Conservation (phyloP, 2,329 filamentous ascomycete species). For the Cladosporium sp. region DNA sequence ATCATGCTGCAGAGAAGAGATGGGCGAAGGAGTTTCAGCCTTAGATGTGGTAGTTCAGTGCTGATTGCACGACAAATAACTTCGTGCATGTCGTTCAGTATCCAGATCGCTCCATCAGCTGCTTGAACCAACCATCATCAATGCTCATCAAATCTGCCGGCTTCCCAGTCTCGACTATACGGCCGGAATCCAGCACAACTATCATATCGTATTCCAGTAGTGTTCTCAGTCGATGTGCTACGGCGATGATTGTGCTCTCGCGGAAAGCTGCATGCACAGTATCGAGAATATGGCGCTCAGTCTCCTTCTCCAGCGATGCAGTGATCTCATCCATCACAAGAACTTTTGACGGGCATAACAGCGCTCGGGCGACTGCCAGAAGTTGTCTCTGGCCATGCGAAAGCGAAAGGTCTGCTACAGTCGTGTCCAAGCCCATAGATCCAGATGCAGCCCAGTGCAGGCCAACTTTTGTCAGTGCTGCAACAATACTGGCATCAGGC, state of each 20-base stretch:
- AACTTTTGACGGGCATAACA: slow-evolving; percentile 39
- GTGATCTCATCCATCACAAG: slow-evolving; percentile 35
- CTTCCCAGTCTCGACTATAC: slow-evolving; percentile 26
- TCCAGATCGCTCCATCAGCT: not conserved
- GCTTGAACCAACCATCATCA: not conserved
- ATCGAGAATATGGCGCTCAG: slow-evolving; percentile 54
- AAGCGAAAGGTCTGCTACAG: slow-evolving; percentile 21
- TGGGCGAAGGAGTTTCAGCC: not conserved
- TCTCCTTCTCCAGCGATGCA: slow-evolving; percentile 52
- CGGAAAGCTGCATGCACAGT: slow-evolving; percentile 44
- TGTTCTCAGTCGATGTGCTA: slow-evolving; percentile 55
- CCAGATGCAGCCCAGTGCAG: not conserved
- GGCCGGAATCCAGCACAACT: slow-evolving; percentile 48
- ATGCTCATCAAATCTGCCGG: not conserved
- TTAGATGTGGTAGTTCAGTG: too few relatives aligned
- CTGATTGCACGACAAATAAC: too few relatives aligned
- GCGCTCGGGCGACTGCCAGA: slow-evolving; percentile 45
- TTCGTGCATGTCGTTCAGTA: too few relatives aligned
- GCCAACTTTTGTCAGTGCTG: not conserved
- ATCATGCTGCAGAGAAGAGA: not conserved
- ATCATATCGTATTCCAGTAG: slow-evolving; percentile 52
- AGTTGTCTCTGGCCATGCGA: slow-evolving; percentile 50
- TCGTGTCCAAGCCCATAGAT: not conserved
- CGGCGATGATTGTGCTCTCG: slow-evolving; percentile 55
- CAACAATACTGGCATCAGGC: slow-evolving; percentile 20